phyloP scores from a whole-genome alignment of 23 red algal species.

The Gracilaria gracilis region DNA sequence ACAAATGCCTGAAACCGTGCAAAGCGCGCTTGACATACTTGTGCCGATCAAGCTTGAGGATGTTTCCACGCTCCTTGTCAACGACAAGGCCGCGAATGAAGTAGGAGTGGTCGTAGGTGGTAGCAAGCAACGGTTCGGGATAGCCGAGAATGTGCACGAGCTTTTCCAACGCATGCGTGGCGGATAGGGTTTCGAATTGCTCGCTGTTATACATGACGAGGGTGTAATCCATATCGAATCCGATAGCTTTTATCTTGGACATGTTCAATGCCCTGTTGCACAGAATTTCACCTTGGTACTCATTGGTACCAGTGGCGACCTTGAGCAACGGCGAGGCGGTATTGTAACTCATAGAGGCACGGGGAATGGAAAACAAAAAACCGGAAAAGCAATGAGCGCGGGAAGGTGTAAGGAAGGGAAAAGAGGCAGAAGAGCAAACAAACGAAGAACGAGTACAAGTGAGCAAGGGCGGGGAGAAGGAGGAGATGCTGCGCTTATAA shows the following conservation, averaged over 20 bases:
- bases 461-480: not conserved
- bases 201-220: conserved; percentile 92
- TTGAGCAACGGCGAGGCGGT: conserved; percentile 36
- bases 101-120: conserved; percentile 86
- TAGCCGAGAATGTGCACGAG: conserved; percentile 85
- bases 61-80: conserved; percentile 95
- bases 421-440: not conserved
- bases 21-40: conserved; percentile 98
- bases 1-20: conserved; percentile 84
- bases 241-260: conserved; percentile 89
- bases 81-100: conserved; percentile 95
- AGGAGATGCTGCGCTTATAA: conserved; percentile 3
- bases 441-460: conserved; percentile 1
- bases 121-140: conserved; percentile 71
- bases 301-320: not conserved
- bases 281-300: conserved; percentile 93
- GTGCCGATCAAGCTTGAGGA: conserved; percentile 98
- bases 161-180: conserved; percentile 80
- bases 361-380: not conserved
- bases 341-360: conserved; percentile 30
- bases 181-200: conserved; percentile 88
- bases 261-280: conserved; percentile 99
- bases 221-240: conserved; percentile 99
- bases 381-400: not conserved
- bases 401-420: not conserved